Conservation (phyloP, 495 filamentous ascomycete species). For the Penicillium psychrofluorescens region DNA sequence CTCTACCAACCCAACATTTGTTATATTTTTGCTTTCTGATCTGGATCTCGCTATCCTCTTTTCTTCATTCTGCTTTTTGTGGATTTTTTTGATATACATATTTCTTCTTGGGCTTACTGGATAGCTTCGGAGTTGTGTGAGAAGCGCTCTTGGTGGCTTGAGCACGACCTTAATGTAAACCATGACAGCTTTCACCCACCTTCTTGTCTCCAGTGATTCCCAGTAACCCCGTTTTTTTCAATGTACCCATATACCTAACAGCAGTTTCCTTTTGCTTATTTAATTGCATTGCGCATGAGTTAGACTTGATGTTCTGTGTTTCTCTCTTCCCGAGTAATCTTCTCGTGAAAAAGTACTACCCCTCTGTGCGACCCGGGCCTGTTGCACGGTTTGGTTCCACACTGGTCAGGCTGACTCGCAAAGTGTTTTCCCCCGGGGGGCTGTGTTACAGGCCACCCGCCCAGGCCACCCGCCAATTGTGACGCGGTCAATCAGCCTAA, state of each 20-base stretch:
- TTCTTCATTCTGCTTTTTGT: conserved; percentile 4
- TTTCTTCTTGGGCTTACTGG: conserved; percentile 29
- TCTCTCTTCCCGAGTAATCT: neutral
- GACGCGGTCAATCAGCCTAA: too few relatives aligned
- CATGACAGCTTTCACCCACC: conserved; percentile 33
- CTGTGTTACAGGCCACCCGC: too few relatives aligned
- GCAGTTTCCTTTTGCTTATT: conserved; percentile 4
- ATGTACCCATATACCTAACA: conserved; percentile 12
- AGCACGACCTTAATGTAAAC: conserved; percentile 43
- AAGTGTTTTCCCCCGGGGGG: too few relatives aligned
- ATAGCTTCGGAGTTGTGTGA: conserved; percentile 38
- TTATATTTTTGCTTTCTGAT: conserved; percentile 17
- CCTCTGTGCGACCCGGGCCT: too few relatives aligned
- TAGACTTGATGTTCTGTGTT: neutral
- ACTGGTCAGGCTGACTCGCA: too few relatives aligned
- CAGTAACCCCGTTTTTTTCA: conserved; percentile 18
- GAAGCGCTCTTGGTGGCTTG: conserved; percentile 33
- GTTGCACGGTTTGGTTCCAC: too few relatives aligned
- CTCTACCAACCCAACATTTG: conserved; percentile 8
- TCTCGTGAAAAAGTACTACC: neutral
- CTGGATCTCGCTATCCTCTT: conserved; percentile 22
- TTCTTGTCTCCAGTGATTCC: conserved; percentile 19
- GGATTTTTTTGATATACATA: conserved; percentile 23
- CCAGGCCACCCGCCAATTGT: too few relatives aligned
- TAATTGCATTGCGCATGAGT: neutral